Evolutionary conservation across 2,329 filamentous ascomycete genomes (phyloP), one percentile per base, ranked within the genome.

Genomic region (Alternaria sp.): DNA sequence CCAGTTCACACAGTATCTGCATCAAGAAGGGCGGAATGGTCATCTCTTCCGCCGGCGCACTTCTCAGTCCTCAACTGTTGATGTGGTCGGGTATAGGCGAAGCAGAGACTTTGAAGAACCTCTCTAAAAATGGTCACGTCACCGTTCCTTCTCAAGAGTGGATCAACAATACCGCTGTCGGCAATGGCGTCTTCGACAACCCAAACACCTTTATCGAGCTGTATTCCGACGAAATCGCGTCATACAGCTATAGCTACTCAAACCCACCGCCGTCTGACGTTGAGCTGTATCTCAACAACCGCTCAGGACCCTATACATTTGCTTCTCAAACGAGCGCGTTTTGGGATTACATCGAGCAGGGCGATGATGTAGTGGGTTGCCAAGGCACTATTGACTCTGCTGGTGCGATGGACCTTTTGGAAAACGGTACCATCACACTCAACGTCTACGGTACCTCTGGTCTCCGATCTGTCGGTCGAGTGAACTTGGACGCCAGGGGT

Each of bases 381-480:
- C 85, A 87, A 64, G 85, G 85, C 7, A 87, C 85, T 0, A 82
- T 87, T 57, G 83, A 83, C 71, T 81, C 82, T 0, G 74, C 82
- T 0, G 85, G 85, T 3, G 81, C 76, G 41, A 70, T 73, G 1
- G 81, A 76, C 9, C 83, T 73, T 66, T 80, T 60, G 2, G 67
- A 70, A 34, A 78, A 79, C 53, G 78, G 83, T 59, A 85, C 83
- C 60, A 83, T 87, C 53, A 86, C 85, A 0, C 77, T 87, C 20
- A 87, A 87, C 70, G 73, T 87, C 5, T 87, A 87, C 74, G 85
- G 85, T 9, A 87, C 85, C 0, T 86, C 84, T 0, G 85, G 85
- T 1, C 77, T 86, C 22, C 78, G 80, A 6, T 86, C 85, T 3
- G 72, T 78, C 1, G 84, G 85, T 2, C 76, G 78, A 5, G 84